Evolutionary conservation across 116 monocot genomes (phyloP), one percentile per base, ranked within the genome.

Genomic region (Phalaenopsis hybrid): DNA sequence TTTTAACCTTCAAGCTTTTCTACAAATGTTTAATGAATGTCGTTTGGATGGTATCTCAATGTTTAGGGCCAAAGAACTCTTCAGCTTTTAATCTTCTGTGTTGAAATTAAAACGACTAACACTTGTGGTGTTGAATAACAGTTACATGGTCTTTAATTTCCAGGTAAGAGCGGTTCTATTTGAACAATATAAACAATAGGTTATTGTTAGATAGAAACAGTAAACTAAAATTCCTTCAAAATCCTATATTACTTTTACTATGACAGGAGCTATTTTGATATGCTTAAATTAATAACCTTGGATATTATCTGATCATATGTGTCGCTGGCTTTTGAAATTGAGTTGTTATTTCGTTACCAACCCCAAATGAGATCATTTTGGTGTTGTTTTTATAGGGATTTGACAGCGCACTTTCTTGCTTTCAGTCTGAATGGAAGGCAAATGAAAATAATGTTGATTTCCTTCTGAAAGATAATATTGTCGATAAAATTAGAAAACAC

Each of bases 351-450:
- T 45, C 16, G 9, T 76, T 37, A 76, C 8, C 10, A 20, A n/a
- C 1, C 16, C 75, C 44, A 76, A 45, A 76, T 43, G 46, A 12
- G 15, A 78, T 78, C 13, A 5, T 44, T 67, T 33, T 76, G 1
- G 68, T 76, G 48, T 15, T 61, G 57, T 79, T 55, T 73, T 75
- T 87, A n/a, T 15, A 95, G 92, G 95, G 91, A 78, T 91, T 89
- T 88, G 89, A 91, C 48, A 86, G 74, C 83, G 92, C 91, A 82
- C 82, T 95, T 76, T 50, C 50, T 13, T 88, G 84, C 79, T 78
- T 88, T 70, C 82, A 85, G 13, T 81, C 82, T 45, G 23, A 79
- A 41, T 51, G 21, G 0, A 44, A 79, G 67, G 49, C 28, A 75
- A 45, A 78, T 77, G 8, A 45, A 75, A 80, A 83, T 1, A 25